phyloP scores from a whole-genome alignment of 495 filamentous ascomycete genomes.

The Penicillium antarcticum region DNA sequence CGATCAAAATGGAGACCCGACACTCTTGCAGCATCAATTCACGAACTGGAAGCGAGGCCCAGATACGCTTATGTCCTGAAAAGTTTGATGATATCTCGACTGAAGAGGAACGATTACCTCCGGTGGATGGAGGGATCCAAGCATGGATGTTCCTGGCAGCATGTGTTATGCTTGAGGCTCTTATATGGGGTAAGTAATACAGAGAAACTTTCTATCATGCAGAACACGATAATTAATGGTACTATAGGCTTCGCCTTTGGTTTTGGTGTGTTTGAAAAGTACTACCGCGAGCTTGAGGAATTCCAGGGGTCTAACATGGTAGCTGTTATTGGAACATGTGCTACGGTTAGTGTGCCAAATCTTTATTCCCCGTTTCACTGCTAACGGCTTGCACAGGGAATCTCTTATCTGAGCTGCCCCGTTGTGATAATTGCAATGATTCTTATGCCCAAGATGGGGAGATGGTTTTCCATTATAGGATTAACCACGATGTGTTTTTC shows the following conservation, averaged over 20 bases:
- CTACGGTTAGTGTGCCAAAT: slow-evolving; percentile 24
- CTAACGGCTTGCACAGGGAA: slow-evolving; percentile 10
- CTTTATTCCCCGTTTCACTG: neutral
- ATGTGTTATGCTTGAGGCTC: slow-evolving; percentile 9
- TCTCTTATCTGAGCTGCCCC: slow-evolving; percentile 17
- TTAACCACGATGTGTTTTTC: slow-evolving; percentile 32
- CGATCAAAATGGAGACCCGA: slow-evolving; percentile 2
- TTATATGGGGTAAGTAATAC: slow-evolving; percentile 5
- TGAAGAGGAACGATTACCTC: neutral
- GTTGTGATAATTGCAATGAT: slow-evolving; percentile 20
- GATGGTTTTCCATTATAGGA: slow-evolving; percentile 16
- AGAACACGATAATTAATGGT: neutral
- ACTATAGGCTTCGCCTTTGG: slow-evolving; percentile 21
- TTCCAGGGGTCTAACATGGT: slow-evolving; percentile 33
- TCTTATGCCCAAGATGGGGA: slow-evolving; percentile 14
- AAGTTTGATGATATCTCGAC: neutral
- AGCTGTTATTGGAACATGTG: slow-evolving; percentile 50
- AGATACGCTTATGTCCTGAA: slow-evolving; percentile 1
- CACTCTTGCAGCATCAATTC: slow-evolving; percentile 1
- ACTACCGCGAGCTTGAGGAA: slow-evolving; percentile 16
- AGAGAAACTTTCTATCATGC: neutral
- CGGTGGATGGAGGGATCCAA: slow-evolving; percentile 4
- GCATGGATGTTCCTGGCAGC: slow-evolving; percentile 12
- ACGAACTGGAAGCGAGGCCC: neutral
- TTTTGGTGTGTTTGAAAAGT: slow-evolving; percentile 31